Conservation (phyloP, 495 filamentous ascomycete genomes). For the Hyaloscypha bicolor region DNA sequence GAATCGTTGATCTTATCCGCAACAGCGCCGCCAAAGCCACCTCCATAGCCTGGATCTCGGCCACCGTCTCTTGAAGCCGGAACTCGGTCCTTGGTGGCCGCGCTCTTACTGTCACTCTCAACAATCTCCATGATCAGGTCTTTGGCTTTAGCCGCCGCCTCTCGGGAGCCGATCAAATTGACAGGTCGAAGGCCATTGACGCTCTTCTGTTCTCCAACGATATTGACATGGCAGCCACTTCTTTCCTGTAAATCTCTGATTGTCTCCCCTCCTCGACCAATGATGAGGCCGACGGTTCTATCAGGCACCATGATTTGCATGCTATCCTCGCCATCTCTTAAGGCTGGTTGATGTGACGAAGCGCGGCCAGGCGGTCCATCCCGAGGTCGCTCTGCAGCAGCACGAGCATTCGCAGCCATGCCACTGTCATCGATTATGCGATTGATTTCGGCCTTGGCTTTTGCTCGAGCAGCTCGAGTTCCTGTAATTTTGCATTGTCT, state of each 20-base stretch:
- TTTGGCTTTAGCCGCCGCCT: slow-evolving; percentile 68
- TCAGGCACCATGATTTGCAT: slow-evolving; percentile 90
- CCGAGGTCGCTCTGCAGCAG: slow-evolving; percentile 31
- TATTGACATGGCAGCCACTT: slow-evolving; percentile 85
- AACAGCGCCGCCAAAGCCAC: slow-evolving; percentile 41
- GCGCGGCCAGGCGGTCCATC: slow-evolving; percentile 30
- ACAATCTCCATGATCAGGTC: slow-evolving; percentile 85
- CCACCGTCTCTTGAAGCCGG: slow-evolving; percentile 30
- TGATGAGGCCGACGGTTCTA: slow-evolving; percentile 82
- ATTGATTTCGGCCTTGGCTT: slow-evolving; percentile 74
- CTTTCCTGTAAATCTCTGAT: slow-evolving; percentile 88
- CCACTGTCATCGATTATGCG: slow-evolving; percentile 83
- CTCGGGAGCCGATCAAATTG: slow-evolving; percentile 74
- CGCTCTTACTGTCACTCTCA: slow-evolving; percentile 75
- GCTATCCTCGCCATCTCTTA: slow-evolving; percentile 72
- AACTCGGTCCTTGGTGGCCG: slow-evolving; percentile 32
- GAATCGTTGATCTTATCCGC: slow-evolving; percentile 72
- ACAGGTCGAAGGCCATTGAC: slow-evolving; percentile 81
- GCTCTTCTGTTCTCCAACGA: slow-evolving; percentile 83
- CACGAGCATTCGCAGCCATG: slow-evolving; percentile 53
- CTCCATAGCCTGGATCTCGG: slow-evolving; percentile 41
- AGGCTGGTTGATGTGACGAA: slow-evolving; percentile 46
- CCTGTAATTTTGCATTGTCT: slow-evolving; percentile 80
- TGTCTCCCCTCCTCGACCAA: slow-evolving; percentile 82
- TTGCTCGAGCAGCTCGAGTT: slow-evolving; percentile 60